Conservation (phyloP, 441 rosid species). For the Metrosideros polymorpha region DNA sequence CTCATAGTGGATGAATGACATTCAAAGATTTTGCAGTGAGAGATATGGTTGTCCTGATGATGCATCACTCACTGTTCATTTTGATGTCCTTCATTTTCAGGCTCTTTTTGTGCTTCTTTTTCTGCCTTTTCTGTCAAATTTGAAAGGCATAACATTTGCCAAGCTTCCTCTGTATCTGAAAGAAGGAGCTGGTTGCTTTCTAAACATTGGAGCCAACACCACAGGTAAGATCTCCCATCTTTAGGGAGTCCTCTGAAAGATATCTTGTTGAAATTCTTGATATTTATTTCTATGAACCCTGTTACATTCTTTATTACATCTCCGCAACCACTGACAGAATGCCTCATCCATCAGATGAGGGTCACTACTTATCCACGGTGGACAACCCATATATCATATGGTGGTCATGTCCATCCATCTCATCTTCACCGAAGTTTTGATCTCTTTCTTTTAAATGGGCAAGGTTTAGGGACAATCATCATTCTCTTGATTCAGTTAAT, state of each 20-base stretch:
- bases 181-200: conserved; percentile 77
- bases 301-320: not conserved
- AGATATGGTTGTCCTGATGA: not conserved
- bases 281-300: not conserved
- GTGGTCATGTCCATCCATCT: not conserved
- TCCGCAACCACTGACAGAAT: not conserved
- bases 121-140: conserved; percentile 64
- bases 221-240: conserved; percentile 38
- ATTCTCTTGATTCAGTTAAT: not conserved
- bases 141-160: conserved; percentile 68
- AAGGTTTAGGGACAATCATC: not conserved
- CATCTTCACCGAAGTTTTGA: not conserved
- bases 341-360: not conserved
- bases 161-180: conserved; percentile 57
- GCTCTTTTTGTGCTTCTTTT: conserved; percentile 77
- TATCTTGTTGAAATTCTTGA: not conserved
- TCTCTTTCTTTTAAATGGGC: not conserved
- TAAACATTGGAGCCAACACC: conserved; percentile 40
- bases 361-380: not conserved
- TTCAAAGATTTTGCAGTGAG: not conserved
- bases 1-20: not conserved
- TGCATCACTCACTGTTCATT: not conserved
- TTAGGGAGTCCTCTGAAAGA: not conserved
- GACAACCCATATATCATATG: not conserved
- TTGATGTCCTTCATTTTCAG: conserved; percentile 21